Conservation (phyloP, 1,139 yeast species). For the Kazachstania sp. region DNA sequence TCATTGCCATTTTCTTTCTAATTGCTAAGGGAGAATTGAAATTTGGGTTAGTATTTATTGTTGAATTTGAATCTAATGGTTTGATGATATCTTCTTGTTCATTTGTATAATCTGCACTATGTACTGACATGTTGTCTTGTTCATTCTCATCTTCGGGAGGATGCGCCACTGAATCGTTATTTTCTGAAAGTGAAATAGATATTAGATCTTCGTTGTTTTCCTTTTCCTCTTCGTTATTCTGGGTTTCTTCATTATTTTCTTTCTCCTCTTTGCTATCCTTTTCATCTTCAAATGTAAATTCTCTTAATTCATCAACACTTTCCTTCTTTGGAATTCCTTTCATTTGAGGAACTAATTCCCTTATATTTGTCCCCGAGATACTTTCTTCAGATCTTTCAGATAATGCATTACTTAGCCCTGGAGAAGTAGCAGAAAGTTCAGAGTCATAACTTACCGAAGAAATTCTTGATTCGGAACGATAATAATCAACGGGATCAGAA, state of each 20-base stretch:
- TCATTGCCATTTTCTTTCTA: constrained; percentile 10
- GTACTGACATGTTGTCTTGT: too few species aligned
- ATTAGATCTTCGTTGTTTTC: not conserved
- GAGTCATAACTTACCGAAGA: constrained; percentile 18
- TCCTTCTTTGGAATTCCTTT: constrained; percentile 10
- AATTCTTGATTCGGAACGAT: constrained; percentile 10
- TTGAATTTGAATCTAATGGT: not conserved
- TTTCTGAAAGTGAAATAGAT: not conserved
- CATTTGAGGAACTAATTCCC: not conserved
- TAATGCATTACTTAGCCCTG: not conserved
- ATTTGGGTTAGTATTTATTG: not conserved
- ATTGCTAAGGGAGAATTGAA: not conserved
- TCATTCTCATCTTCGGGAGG: not conserved
- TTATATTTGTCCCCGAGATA: not conserved
- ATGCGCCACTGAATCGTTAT: not conserved
- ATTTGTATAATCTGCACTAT: not conserved
- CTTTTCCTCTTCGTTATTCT: not conserved
- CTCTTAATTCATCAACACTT: constrained; percentile 13
- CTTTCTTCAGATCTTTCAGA: constrained; percentile 1
- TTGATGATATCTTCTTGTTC: not conserved
- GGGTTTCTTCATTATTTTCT: not conserved
- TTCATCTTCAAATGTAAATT: constrained; percentile 16
- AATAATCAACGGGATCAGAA: constrained; percentile 1
- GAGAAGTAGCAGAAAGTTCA: constrained; percentile 6
- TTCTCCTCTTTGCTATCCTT: not conserved